Evolutionary conservation across 2,329 filamentous ascomycete species (phyloP), one percentile per base, ranked within the genome.

Genomic region (Claviceps africana): DNA sequence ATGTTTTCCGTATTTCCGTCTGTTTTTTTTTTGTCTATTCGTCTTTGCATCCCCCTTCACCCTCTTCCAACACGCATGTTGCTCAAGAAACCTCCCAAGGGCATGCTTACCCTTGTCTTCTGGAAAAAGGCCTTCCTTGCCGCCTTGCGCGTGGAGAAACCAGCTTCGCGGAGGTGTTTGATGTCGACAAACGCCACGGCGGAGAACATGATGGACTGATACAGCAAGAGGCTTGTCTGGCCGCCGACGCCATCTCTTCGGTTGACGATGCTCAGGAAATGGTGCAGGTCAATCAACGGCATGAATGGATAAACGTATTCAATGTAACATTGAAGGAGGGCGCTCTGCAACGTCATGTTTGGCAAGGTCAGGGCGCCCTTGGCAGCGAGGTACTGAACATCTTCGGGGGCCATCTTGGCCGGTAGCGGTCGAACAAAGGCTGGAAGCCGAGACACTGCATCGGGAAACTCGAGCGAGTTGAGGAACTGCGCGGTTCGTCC

Each of bases 251-350:
- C 86, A 64, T 93, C 85, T 11, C 76, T 73, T 53, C 75, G 73
- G 60, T 82, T 79, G 57, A 89, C 75, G 45, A 78, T 74, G 48
- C 71, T 63, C 53, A 85, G 62, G 58, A 83, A 76, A 64, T 80
- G 69, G 65, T 81, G 67, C 62, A 83, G 62, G 71, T 87, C 88
- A 56, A 96, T 71, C 33, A 95, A 73, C 25, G 91, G 91, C 88
- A 96, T 95, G 65, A 88, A 96, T 1, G 90, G 88, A 65, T 96
- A 86, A 8, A 96, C 88, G 65, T 85, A 95, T 70, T 95, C 86
- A 55, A 91, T 77, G 61, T 93, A 96, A 40, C 82, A 82, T 59
- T 83, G 82, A 17, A 97, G 72, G 44, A 96, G 75, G 54, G 89
- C 88, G 64, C 86, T 88, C 61, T 91, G 86, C 37, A 96, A 72